Conservation (phyloP, 208 protist genomes). For the Polymyxa betae region DNA sequence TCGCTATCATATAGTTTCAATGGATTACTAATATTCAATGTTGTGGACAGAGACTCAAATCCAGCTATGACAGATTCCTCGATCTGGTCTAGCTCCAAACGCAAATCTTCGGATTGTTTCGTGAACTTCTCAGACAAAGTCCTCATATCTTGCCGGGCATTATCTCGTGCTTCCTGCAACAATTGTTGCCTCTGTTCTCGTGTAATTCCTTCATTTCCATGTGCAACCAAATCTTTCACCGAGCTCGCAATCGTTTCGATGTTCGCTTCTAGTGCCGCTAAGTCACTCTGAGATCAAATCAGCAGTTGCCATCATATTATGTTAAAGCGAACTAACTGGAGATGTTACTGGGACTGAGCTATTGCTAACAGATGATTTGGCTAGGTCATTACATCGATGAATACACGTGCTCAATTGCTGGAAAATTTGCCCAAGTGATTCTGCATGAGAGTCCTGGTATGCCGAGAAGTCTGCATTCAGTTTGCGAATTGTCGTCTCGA, state of each 20-base stretch:
- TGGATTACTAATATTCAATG: neutral
- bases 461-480: conserved; percentile 13
- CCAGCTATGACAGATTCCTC: conserved; percentile 35
- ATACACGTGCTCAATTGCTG: conserved; percentile 3
- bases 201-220: neutral
- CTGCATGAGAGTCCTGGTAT: conserved; percentile 27
- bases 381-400: neutral
- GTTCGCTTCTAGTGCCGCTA: conserved; percentile 36
- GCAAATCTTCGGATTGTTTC: neutral
- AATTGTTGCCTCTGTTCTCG: neutral
- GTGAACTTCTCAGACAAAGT: neutral
- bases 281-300: neutral
- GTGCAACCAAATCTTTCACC: conserved; percentile 14
- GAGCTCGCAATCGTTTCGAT: conserved; percentile 32
- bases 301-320: too few relatives aligned
- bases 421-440: neutral
- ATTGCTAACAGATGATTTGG: neutral
- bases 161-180: neutral
- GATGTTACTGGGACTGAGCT: neutral
- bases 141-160: neutral
- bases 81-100: conserved; percentile 38
- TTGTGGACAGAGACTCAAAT: neutral
- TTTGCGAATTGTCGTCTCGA: neutral
- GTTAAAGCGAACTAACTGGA: too few relatives aligned
- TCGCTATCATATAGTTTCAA: conserved; percentile 17